Base-by-base conservation (phyloP, 768 basidiomycete genomes). In the Terana coerulea region DNA sequence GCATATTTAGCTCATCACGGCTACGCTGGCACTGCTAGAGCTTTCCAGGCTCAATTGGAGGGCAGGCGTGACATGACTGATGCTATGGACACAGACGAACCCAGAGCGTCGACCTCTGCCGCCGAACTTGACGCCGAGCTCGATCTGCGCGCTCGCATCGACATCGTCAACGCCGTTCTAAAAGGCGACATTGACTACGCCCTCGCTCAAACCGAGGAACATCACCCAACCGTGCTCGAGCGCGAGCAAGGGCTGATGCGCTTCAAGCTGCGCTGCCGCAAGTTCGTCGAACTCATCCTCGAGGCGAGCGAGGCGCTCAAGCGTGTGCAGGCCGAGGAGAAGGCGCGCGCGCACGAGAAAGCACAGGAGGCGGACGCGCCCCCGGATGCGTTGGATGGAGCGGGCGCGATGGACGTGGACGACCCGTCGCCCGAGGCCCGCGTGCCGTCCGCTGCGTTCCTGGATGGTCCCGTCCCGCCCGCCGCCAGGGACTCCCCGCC, bases 1-100 rank as follows among this genome's bases (percentile, higher is more conserved):
- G 79, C 84, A 21, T 94, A 94, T 64, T 77, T 97, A 29, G 75
- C 83, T 2, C 92, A 95, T 65, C 86, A 92, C 58, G 93, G 93
- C 8, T 92, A 91, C 61, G 80, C 79, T 14, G 79, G 77, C 33
- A 83, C 91, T 0, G 81, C 87, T 5, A 73, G 78, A 15, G 78
- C 86, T 1, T 84, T 94, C 61, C 76, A 81, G 59, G 75, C 70
- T 10, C 86, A 80, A 54, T 72, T 69, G 36, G 67, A 46, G 47
- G 22, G 43, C 45, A 31, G 25, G 39, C 19, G 24, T 47, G 59
- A 36, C 42, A 53, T 3, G 55, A 59, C 51, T 49, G 48, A 39
- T 36, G 47, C 47, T 47, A 19, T 25, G 17, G 50, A 48, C 29
- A n/a, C n/a, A n/a, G 47, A 34, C 21, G 36, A 8, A 9, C 47